Percentiles rank a stretch among this genome's conserved stretches.
Conservation (phyloP, 164 flowering plant species). For the Platanus orientalis region DNA sequence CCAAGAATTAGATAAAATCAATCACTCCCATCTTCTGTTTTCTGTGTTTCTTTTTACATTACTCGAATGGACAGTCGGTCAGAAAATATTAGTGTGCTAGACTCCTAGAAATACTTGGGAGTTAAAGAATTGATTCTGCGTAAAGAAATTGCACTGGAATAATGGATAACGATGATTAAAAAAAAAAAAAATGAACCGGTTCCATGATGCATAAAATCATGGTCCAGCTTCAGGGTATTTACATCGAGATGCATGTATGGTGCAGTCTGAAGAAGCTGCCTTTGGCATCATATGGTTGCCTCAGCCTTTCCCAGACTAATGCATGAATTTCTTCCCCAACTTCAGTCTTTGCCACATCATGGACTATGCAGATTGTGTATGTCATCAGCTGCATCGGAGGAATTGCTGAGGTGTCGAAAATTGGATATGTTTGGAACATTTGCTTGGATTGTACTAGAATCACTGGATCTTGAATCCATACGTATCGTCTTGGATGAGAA, state of each 20-base stretch:
- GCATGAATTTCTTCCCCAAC: not conserved
- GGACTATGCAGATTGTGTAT: slow-evolving; percentile 41
- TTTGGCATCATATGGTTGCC: not conserved
- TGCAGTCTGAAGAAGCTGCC: not conserved
- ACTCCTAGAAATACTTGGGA: not conserved
- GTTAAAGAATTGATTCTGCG: slow-evolving; percentile 10
- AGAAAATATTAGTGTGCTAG: slow-evolving; percentile 5
- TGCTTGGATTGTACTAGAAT: slow-evolving; percentile 26
- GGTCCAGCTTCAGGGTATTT: slow-evolving; percentile 13
- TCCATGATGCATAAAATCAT: slow-evolving; percentile 4
- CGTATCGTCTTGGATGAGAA: slow-evolving; percentile 39
- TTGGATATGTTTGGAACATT: slow-evolving; percentile 56
- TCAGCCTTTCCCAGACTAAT: slow-evolving; percentile 1
- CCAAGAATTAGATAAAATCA: not conserved
- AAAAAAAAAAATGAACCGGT: slow-evolving; percentile 11
- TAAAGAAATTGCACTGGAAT: slow-evolving; percentile 6
- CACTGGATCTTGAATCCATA: slow-evolving; percentile 29
- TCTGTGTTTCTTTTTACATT: not conserved
- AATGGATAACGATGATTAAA: not conserved
- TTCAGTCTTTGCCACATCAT: slow-evolving; percentile 15
- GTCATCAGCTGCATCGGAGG: slow-evolving; percentile 51
- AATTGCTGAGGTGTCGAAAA: slow-evolving; percentile 33
- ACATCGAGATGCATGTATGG: slow-evolving; percentile 8
- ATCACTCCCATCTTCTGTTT: not conserved
- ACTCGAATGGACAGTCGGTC: not conserved